A percentile compares a stretch with the other conserved stretches of the same genome.
Conservation (phyloP, 2,329 filamentous ascomycete genomes). For the Chaetomium sp. region DNA sequence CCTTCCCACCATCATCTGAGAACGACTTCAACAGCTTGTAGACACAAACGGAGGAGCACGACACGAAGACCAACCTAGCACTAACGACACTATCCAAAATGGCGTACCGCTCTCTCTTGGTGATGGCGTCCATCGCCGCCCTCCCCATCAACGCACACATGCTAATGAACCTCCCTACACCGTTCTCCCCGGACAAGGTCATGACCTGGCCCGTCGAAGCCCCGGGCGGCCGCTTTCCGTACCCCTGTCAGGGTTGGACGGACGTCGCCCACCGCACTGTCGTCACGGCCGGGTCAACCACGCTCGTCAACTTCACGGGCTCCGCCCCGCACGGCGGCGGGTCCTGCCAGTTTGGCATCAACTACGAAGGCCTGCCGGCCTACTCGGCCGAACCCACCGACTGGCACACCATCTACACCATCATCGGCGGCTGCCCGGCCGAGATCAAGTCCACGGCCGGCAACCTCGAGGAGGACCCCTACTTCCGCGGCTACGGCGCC, state of each 20-base stretch:
- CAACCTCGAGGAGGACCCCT: slow-evolving; percentile 1
- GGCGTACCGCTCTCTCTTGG: not conserved
- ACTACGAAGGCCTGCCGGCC: not conserved
- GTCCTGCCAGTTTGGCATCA: not conserved
- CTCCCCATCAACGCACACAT: not conserved
- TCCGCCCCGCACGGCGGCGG: slow-evolving; percentile 4
- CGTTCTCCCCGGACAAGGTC: not conserved
- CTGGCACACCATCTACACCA: slow-evolving; percentile 6
- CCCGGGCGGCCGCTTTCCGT: not conserved
- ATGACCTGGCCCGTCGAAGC: not conserved
- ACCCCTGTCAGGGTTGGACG: not conserved
- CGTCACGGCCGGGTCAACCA: not conserved
- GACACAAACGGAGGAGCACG: not conserved
- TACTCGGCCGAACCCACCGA: not conserved
- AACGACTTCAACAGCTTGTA: not conserved
- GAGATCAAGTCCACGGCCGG: not conserved
- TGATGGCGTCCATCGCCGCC: not conserved
- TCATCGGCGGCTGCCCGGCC: slow-evolving; percentile 1
- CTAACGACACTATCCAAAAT: not conserved
- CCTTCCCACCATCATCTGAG: not conserved
- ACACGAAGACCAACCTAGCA: not conserved
- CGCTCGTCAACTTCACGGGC: slow-evolving; percentile 1
- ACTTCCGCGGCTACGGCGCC: not conserved
- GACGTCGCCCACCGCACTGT: not conserved
- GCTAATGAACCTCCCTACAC: not conserved